Conservation (phyloP, 2,329 filamentous ascomycete genomes). For the Sarocladiaceae sp. region DNA sequence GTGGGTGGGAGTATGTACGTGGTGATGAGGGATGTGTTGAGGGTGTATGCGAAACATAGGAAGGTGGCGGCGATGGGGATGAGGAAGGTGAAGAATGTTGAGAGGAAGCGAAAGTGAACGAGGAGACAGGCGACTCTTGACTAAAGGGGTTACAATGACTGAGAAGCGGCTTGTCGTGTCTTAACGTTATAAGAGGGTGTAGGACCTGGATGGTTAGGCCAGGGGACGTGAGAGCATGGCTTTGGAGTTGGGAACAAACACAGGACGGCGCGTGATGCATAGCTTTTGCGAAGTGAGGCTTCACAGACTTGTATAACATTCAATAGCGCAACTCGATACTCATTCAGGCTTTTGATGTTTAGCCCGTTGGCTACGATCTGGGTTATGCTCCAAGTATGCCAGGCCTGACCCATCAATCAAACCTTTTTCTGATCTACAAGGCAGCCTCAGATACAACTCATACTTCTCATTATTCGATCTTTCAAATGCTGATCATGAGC, state of each 20-base stretch:
- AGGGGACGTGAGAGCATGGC: conserved; percentile 1
- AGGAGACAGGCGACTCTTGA: neutral
- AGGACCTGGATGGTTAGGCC: neutral
- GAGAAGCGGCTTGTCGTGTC: no score
- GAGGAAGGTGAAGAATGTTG: conserved; percentile 47
- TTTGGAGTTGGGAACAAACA: neutral
- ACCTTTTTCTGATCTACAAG: no score
- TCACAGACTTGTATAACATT: no score
- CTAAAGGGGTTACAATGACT: neutral
- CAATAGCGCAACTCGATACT: no score
- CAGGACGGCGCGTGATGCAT: neutral
- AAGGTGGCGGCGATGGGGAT: conserved; percentile 49
- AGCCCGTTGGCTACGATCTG: no score
- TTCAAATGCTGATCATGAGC: no score
- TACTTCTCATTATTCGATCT: no score
- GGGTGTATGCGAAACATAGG: conserved; percentile 58
- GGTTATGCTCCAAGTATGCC: no score
- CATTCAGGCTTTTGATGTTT: no score
- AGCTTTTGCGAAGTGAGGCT: no score
- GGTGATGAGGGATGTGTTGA: conserved; percentile 64
- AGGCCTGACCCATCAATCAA: no score
- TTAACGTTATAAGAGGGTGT: conserved; percentile 1
- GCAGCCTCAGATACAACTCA: no score
- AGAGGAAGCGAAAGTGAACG: conserved; percentile 36
- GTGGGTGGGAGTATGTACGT: conserved; percentile 86